These are phyloP conservation scores for Pseudocercospora ulei DNA, from an alignment of 2,329 filamentous ascomycete genomes.

Conservation along the genomic window DNA sequence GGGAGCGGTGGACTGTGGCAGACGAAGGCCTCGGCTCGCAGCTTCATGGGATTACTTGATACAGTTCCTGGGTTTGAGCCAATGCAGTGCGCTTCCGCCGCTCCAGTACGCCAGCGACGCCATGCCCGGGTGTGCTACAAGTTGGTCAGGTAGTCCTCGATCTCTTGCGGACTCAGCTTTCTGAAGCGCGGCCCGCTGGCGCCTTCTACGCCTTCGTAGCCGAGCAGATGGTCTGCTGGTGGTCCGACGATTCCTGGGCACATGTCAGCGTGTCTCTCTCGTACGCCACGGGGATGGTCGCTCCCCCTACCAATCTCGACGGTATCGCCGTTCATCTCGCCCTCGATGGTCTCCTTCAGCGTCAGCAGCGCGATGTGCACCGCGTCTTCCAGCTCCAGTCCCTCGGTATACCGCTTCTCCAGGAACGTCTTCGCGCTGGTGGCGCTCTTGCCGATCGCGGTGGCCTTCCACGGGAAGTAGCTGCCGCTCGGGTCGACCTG, in stretches of 20 bases:
- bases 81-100: background rate
- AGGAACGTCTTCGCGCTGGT: conserved; percentile 98
- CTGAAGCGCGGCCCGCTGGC: conserved; percentile 78
- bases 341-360: conserved; percentile 97
- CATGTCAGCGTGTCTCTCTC: conserved; percentile 12
- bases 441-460: conserved; percentile 95
- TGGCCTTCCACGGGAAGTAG: conserved; percentile 99
- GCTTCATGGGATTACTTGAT: conserved; percentile 12
- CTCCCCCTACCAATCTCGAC: conserved; percentile 64
- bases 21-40: no score
- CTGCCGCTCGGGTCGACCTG: conserved; percentile 98
- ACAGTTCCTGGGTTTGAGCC: conserved; percentile 10
- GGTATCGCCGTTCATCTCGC: conserved; percentile 94
- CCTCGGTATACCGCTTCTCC: conserved; percentile 98
- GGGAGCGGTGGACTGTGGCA: no score
- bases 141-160: conserved; percentile 98
- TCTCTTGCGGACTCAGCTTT: conserved; percentile 93
- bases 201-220: conserved; percentile 79
- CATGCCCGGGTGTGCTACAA: conserved; percentile 50
- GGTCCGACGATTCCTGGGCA: conserved; percentile 81
- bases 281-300: background rate
- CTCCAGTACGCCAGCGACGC: conserved; percentile 10
- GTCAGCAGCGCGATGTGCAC: conserved; percentile 97
- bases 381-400: conserved; percentile 91
- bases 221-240: conserved; percentile 83